Evolutionary conservation across 176 grass and related monocot genomes (phyloP).

Genomic region (Rhipidocladum racemiflorum): DNA sequence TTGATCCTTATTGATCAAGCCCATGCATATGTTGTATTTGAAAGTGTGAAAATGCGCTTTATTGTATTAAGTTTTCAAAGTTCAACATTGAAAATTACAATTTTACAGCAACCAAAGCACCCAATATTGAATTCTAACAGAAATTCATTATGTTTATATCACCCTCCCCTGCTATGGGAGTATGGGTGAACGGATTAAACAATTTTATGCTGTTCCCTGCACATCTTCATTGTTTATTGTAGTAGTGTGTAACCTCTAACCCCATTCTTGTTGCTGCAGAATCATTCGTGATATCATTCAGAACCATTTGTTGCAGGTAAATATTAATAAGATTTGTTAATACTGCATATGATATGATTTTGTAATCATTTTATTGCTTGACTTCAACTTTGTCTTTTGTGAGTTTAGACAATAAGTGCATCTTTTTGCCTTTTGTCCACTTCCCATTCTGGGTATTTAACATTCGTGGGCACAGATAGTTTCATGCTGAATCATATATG

Average conservation of each 20-base stretch:
- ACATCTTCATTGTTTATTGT: not conserved
- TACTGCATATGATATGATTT: slow-evolving; percentile 11
- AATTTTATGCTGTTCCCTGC: not conserved
- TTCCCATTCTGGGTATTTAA: slow-evolving; percentile 8
- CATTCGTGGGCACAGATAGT: not conserved
- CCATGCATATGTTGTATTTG: slow-evolving; percentile 10
- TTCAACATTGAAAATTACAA: not conserved
- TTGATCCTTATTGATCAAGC: slow-evolving; percentile 19
- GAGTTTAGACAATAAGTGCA: not conserved
- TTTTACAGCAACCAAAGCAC: slow-evolving; percentile 3
- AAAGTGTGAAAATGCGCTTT: not conserved
- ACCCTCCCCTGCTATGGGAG: not conserved
- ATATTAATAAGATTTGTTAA: slow-evolving; percentile 16
- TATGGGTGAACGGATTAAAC: not conserved
- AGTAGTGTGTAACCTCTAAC: slow-evolving; percentile 36
- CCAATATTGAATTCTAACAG: slow-evolving; percentile 14
- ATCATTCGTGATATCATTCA: slow-evolving; percentile 99
- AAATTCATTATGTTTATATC: not conserved
- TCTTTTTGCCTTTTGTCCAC: not conserved
- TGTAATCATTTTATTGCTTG: not conserved
- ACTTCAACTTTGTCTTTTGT: not conserved
- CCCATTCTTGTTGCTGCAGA: slow-evolving; percentile 57
- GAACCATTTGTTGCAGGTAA: slow-evolving; percentile 97
- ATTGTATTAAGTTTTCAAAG: not conserved
- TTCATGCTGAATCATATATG: slow-evolving; percentile 10